Conservation (phyloP, 306 rosid species). For the Cucurbita pepo region DNA sequence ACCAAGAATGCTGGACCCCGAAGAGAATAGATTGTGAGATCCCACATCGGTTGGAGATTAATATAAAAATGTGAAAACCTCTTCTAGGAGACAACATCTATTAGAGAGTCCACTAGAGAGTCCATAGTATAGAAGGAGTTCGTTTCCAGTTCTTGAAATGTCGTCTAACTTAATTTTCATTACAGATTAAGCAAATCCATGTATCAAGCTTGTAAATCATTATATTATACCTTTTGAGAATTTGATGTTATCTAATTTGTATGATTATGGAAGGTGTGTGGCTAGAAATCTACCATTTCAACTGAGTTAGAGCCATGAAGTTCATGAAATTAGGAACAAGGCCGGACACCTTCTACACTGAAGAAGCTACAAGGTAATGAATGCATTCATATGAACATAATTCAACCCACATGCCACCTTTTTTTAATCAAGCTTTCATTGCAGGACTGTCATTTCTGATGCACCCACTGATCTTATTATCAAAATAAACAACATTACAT, state of each 20-base stretch:
- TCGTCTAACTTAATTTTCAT: not conserved
- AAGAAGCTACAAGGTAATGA: conserved; percentile 74
- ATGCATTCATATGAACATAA: not conserved
- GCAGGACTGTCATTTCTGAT: conserved; percentile 66
- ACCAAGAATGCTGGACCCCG: too few species aligned
- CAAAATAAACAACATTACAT: conserved; percentile 44
- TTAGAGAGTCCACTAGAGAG: not conserved
- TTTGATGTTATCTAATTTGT: not conserved
- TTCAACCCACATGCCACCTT: not conserved
- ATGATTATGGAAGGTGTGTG: not conserved
- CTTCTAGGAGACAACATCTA: too few species aligned
- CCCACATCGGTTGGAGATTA: too few species aligned
- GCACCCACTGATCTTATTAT: conserved; percentile 47
- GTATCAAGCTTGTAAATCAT: too few species aligned
- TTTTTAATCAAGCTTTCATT: not conserved
- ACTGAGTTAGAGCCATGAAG: conserved; percentile 38
- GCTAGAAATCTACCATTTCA: not conserved
- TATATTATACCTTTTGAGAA: not conserved
- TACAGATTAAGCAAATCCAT: too few species aligned
- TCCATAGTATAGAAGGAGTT: not conserved
- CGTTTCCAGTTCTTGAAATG: not conserved
- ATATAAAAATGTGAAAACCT: too few species aligned
- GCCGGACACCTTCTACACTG: conserved; percentile 74
- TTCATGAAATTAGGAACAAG: conserved; percentile 94
- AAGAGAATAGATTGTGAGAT: too few species aligned